A percentile compares a stretch with the other conserved stretches of the same genome.
Evolutionary conservation across 2,329 filamentous ascomycete species (phyloP).

Genomic region (Neospermospora avenae): DNA sequence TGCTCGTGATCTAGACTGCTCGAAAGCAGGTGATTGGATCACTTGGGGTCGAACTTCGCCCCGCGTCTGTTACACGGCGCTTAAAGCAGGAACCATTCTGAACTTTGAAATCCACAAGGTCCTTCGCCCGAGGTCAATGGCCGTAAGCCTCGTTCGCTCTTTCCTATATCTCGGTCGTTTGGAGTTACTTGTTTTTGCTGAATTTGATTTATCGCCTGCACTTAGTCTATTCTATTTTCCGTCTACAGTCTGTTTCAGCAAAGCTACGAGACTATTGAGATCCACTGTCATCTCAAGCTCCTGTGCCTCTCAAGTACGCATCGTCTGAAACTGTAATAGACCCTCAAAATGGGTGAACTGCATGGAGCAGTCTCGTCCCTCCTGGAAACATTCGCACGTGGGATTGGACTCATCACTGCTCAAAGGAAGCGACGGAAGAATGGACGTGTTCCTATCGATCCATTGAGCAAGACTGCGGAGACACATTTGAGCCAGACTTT

Average conservation of each 20-base stretch:
- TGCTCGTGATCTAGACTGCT: constrained; percentile 6
- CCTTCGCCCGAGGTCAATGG: constrained; percentile 1
- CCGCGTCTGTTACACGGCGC: constrained; percentile 9
- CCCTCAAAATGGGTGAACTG: constrained; percentile 40
- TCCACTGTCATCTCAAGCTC: neutral
- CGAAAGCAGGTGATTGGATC: constrained; percentile 6
- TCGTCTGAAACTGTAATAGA: constrained; percentile 1
- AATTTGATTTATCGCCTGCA: constrained; percentile 2
- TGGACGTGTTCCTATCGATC: constrained; percentile 27
- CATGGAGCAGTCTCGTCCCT: constrained; percentile 43
- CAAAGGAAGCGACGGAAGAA: constrained; percentile 33
- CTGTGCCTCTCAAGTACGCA: neutral
- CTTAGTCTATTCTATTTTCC: neutral
- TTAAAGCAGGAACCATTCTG: constrained; percentile 10
- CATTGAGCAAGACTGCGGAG: constrained; percentile 39
- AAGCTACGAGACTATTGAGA: constrained; percentile 3
- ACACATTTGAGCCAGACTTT: constrained; percentile 38
- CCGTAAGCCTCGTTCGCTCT: neutral
- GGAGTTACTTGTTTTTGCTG: neutral
- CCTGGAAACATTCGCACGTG: constrained; percentile 44
- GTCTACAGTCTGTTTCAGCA: neutral
- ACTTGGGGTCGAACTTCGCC: neutral
- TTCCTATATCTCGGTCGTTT: constrained; percentile 5
- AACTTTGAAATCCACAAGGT: neutral
- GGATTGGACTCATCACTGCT: constrained; percentile 38